Evolutionary conservation across 1,284 basidiomycete species (phyloP), one percentile per base, ranked within the genome.

Genomic region (Ceratobasidium sp.): DNA sequence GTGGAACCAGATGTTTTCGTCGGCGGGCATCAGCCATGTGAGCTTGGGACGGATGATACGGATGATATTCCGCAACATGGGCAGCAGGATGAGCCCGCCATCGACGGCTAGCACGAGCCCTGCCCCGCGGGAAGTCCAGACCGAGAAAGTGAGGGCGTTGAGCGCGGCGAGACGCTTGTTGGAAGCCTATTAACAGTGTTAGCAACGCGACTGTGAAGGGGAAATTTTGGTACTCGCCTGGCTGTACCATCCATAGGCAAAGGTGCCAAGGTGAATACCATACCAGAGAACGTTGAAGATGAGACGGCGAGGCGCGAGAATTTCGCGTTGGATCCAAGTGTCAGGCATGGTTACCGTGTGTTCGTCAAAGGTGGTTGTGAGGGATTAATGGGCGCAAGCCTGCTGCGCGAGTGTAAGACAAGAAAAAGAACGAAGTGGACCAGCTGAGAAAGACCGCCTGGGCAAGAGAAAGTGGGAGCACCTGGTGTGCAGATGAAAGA

Each of bases 1-100:
- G 81, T 96, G 94, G 85, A 95, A 94, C 94, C 82, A 81, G 79
- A 95, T 91, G 79, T 93, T 94, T 84, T 95, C 94, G 81, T 96
- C 94, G 75, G 92, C 90, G 29, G 94, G 93, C 84, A 95, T 90
- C 64, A 92, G 83, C 88, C 91, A 91, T 9, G 88, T 83, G 62
- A 95, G 79, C 78, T 86, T 89, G 39, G 94, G 94, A 46, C 94
- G 89, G 77, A 95, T 82, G 77, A 93, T 83, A 75, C 91, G 90
- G 80, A 96, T 89, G 79, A 93, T 82, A 80, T 95, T 95, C 79
- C 94, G 90, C 76, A 95, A 81, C 89, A 95, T 91, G 48, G 94
- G 94, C 56, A 96, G 80, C 72, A 95, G 87, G 77, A 96, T 93
- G 77, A 95, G 83, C 64, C 88, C 90, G 6, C 93, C 93, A 81